Evolutionary conservation across 2,329 filamentous ascomycete species (phyloP), one percentile per base, ranked within the genome.

Genomic region (Neurospora crassa): DNA sequence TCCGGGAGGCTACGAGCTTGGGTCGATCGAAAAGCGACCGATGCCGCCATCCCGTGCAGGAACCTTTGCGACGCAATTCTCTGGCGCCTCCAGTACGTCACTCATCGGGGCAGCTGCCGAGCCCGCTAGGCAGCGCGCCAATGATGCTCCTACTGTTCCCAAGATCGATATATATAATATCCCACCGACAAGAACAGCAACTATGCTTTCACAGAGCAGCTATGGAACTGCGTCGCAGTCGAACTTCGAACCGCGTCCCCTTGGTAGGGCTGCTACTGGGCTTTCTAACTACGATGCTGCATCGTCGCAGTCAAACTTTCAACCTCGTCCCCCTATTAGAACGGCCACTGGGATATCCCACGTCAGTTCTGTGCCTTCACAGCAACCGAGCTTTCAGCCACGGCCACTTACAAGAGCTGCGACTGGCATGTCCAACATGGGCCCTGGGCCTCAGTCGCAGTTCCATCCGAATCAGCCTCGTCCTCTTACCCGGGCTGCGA

Each of bases 1-100:
- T 1, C 85, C 86, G 3, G 82, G 82, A 20, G 81, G 78, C 75
- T 83, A 84, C 70, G 88, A 87, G 79, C 84, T 87, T 73, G 85
- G 80, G 73, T 82, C 82, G 59, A 81, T 86, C 73, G 86, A 85
- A 75, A 85, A 84, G 79, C 85, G 81, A 70, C 86, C 83, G 47
- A 74, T 81, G 72, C 53, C 53, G 16, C 83, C 81, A 76, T 77
- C 83, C 67, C 72, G 79, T 24, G 75, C 78, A 18, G 72, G 73
- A n/a, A 80, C 78, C 59, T 75, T 76, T 70, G 37, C 71, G 5
- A 75, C 77, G 69, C 71, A 70, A 45, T 80, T 74, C 37, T 80
- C 79, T 0, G 71, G 77, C 24, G 6, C 29, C 29, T 63, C 53
- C n/a, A 76, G 76, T 10, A 75, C 77, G 2, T 76, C 79, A 3